phyloP scores from a whole-genome alignment of 2,329 filamentous ascomycete species.

The Xylariaceae sp. region DNA sequence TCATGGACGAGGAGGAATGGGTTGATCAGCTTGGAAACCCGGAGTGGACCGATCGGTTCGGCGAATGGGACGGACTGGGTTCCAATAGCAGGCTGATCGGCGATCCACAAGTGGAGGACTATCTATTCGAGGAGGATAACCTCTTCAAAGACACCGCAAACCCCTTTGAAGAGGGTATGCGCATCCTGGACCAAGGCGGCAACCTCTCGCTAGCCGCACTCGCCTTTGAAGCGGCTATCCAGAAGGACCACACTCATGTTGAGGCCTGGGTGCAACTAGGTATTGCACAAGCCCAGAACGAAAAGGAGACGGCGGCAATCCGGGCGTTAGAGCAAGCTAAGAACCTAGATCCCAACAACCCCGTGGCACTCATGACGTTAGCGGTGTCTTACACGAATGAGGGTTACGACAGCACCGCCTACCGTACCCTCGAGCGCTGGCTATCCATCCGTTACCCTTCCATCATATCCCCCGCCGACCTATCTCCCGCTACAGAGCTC shows the following conservation, averaged over 20 bases:
- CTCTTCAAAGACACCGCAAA: slow-evolving; percentile 76
- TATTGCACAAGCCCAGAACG: slow-evolving; percentile 92
- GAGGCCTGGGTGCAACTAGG: slow-evolving; percentile 94
- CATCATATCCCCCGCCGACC: slow-evolving; percentile 67
- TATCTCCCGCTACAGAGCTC: slow-evolving; percentile 75
- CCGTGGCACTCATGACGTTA: slow-evolving; percentile 88
- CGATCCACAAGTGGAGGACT: slow-evolving; percentile 80
- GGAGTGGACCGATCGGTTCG: slow-evolving; percentile 68
- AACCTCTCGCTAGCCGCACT: slow-evolving; percentile 91
- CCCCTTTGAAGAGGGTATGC: slow-evolving; percentile 87
- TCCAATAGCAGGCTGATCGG: slow-evolving; percentile 40
- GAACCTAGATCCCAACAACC: slow-evolving; percentile 80
- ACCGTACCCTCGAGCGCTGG: slow-evolving; percentile 95
- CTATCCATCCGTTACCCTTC: slow-evolving; percentile 90
- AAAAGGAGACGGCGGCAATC: slow-evolving; percentile 95
- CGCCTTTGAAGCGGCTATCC: slow-evolving; percentile 92
- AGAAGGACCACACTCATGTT: slow-evolving; percentile 81
- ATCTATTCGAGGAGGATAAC: slow-evolving; percentile 94
- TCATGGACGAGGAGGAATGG: slow-evolving; percentile 58
- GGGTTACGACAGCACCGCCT: slow-evolving; percentile 95
- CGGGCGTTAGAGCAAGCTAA: slow-evolving; percentile 87
- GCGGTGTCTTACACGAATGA: slow-evolving; percentile 98
- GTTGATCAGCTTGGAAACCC: slow-evolving; percentile 70
- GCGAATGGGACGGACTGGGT: slow-evolving; percentile 56
- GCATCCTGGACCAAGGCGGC: slow-evolving; percentile 88